These are phyloP conservation scores for Globisporangium polare DNA, from an alignment of 352 stramenopile genomes.

Conservation along the genomic window DNA sequence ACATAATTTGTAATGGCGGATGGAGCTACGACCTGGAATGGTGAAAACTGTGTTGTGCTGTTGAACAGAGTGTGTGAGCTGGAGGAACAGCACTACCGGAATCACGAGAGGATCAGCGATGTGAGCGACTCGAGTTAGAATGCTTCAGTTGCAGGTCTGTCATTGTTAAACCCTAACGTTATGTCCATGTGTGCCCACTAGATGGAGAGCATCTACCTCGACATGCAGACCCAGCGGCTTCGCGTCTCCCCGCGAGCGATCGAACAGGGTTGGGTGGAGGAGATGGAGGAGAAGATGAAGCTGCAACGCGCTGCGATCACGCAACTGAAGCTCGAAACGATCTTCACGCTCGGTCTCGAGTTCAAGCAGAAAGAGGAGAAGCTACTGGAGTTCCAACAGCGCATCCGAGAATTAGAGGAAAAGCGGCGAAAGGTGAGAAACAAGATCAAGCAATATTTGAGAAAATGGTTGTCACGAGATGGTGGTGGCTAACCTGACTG, in stretches of 20 bases:
- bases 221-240: slow-evolving; percentile 75
- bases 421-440: slow-evolving; percentile 20
- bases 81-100: slow-evolving; percentile 59
- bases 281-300: slow-evolving; percentile 78
- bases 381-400: slow-evolving; percentile 27
- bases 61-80: slow-evolving; percentile 47
- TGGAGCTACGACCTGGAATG: too few species aligned
- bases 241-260: slow-evolving; percentile 73
- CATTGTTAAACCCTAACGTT: too few species aligned
- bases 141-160: neutral
- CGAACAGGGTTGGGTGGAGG: slow-evolving; percentile 77
- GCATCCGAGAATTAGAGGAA: slow-evolving; percentile 39
- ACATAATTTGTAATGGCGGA: too few species aligned
- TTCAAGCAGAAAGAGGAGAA: slow-evolving; percentile 56
- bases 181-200: slow-evolving; percentile 12
- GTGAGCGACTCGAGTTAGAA: slow-evolving; percentile 23
- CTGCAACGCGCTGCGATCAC: slow-evolving; percentile 57
- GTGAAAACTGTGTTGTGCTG: neutral
- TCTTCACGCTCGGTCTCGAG: slow-evolving; percentile 53
- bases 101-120: slow-evolving; percentile 60
- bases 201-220: slow-evolving; percentile 78
- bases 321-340: slow-evolving; percentile 41
- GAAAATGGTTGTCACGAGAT: neutral
- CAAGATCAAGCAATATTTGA: neutral
- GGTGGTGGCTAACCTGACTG: neutral